A percentile compares a stretch with the other conserved stretches of the same genome.
Conservation (phyloP, 2,329 filamentous ascomycete genomes). For the Pseudocercospora eumusae region DNA sequence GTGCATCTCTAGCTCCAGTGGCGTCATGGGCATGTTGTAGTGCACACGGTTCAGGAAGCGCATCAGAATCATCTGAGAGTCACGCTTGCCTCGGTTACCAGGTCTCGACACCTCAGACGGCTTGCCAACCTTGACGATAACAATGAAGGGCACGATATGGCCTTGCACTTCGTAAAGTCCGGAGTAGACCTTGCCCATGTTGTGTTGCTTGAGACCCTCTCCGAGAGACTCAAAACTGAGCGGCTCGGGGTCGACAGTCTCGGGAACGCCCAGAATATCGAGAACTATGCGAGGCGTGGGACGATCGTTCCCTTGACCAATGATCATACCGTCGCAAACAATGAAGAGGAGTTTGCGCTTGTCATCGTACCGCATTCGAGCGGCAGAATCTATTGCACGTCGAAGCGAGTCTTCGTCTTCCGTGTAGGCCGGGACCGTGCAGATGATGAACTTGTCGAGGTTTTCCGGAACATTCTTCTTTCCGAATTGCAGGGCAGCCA, state of each 20-base stretch:
- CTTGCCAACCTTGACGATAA: constrained; percentile 93
- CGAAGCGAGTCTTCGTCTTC: constrained; percentile 97
- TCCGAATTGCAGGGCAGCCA: constrained; percentile 92
- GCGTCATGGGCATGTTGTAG: constrained; percentile 95
- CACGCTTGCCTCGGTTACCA: constrained; percentile 98
- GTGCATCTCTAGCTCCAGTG: constrained; percentile 95
- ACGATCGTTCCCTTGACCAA: constrained; percentile 95
- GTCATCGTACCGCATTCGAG: constrained; percentile 94
- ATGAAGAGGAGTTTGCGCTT: constrained; percentile 94
- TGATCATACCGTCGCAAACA: constrained; percentile 98
- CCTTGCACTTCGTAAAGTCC: constrained; percentile 97
- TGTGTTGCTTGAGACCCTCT: constrained; percentile 95
- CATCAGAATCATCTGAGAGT: constrained; percentile 98
- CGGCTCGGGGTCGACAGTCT: constrained; percentile 90
- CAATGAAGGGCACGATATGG: constrained; percentile 96
- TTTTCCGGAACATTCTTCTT: constrained; percentile 91
- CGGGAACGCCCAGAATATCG: constrained; percentile 92
- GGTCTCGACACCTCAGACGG: constrained; percentile 72
- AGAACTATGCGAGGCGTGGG: constrained; percentile 94
- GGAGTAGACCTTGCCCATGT: constrained; percentile 99
- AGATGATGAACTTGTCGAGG: constrained; percentile 97
- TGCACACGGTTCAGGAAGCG: constrained; percentile 98
- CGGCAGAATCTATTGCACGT: constrained; percentile 93
- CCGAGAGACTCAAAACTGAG: constrained; percentile 95
- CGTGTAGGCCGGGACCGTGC: constrained; percentile 95